A percentile compares a stretch with the other conserved stretches of the same genome.
Conservation (phyloP, 2,329 filamentous ascomycete genomes). For the Cordyceps fumosorosea region DNA sequence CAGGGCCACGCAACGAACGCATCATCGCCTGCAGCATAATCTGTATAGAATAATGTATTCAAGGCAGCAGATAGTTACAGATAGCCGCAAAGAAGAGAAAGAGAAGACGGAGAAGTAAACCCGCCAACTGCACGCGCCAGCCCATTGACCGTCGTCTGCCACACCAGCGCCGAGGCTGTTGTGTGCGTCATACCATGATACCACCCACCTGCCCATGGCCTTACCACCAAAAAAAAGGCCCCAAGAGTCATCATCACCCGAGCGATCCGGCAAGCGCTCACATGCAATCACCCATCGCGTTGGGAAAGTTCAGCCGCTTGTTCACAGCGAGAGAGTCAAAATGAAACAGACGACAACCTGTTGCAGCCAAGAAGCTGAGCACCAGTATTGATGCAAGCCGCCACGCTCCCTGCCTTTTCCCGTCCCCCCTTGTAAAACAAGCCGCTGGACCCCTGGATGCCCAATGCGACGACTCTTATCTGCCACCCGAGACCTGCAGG, state of each 20-base stretch:
- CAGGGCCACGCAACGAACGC: too few species aligned
- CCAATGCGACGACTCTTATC: slow-evolving; percentile 7
- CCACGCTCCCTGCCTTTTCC: neutral
- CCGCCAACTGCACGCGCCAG: neutral
- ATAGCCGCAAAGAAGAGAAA: neutral
- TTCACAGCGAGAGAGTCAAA: too few species aligned
- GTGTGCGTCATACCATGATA: slow-evolving; percentile 5
- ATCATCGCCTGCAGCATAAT: too few species aligned
- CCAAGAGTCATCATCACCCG: neutral
- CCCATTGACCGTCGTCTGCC: neutral
- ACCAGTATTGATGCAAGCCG: neutral
- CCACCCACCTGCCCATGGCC: neutral
- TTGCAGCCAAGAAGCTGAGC: neutral
- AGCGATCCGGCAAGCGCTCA: slow-evolving; percentile 3
- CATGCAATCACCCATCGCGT: neutral
- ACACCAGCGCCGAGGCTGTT: neutral
- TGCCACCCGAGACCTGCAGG: slow-evolving; percentile 4
- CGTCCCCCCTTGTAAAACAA: neutral
- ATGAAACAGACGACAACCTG: neutral
- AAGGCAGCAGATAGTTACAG: neutral
- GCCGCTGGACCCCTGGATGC: neutral
- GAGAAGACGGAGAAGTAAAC: too few species aligned
- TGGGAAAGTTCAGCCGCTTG: too few species aligned
- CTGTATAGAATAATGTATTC: neutral
- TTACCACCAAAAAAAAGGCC: neutral